Conservation (phyloP, 805 yeast species). For the Teunomyces cretensis region DNA sequence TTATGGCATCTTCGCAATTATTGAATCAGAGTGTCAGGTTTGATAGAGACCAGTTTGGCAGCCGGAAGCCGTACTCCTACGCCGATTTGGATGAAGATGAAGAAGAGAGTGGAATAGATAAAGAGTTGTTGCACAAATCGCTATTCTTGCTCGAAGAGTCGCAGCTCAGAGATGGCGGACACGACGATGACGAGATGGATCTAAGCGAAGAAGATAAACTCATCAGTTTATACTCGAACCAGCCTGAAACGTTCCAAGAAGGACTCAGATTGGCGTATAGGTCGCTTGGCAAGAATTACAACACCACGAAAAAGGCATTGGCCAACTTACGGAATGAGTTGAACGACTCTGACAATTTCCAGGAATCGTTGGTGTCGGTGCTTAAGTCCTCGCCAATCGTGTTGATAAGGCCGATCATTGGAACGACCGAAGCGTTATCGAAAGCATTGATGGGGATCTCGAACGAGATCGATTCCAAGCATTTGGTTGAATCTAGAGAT, state of each 20-base stretch:
- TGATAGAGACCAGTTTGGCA: slow-evolving; percentile 19
- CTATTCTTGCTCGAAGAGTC: slow-evolving; percentile 21
- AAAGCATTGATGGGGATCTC: slow-evolving; percentile 81
- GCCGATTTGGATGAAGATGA: slow-evolving; percentile 32
- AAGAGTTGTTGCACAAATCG: slow-evolving; percentile 19
- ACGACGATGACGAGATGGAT: slow-evolving; percentile 21
- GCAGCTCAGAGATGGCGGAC: slow-evolving; percentile 21
- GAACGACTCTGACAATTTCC: slow-evolving; percentile 62
- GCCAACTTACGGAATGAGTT: slow-evolving; percentile 59
- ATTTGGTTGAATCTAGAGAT: slow-evolving; percentile 58
- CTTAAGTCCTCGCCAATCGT: slow-evolving; percentile 80
- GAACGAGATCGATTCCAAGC: slow-evolving; percentile 71
- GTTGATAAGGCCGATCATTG: slow-evolving; percentile 80
- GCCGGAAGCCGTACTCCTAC: slow-evolving; percentile 27
- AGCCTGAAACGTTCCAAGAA: slow-evolving; percentile 67
- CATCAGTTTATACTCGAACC: slow-evolving; percentile 79
- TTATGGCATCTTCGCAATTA: slow-evolving; percentile 27
- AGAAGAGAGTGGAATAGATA: slow-evolving; percentile 17
- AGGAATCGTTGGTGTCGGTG: slow-evolving; percentile 64
- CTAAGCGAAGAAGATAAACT: slow-evolving; percentile 27
- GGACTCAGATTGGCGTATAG: slow-evolving; percentile 77
- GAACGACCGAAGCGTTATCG: slow-evolving; percentile 88
- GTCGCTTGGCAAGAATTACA: slow-evolving; percentile 67
- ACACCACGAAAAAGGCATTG: slow-evolving; percentile 64
- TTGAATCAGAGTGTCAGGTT: slow-evolving; percentile 19